A percentile compares a stretch with the other conserved stretches of the same genome.
Evolutionary conservation across 2,329 filamentous ascomycete genomes (phyloP).

Genomic region (Alternaria sp.): DNA sequence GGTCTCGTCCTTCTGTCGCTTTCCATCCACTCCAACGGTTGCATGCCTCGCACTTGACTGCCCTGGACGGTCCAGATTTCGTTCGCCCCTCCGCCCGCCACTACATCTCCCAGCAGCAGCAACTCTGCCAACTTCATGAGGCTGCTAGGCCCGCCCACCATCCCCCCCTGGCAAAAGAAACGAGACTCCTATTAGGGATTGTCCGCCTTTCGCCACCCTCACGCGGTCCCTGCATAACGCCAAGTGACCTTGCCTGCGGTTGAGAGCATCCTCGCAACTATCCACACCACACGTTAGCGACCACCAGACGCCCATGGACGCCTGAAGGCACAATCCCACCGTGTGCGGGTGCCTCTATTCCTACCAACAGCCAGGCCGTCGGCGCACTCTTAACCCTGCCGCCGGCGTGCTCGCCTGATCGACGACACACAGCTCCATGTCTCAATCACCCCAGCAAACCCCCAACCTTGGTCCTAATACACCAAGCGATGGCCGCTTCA

Average conservation of each 20-base stretch:
- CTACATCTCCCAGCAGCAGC: slow-evolving; percentile 1
- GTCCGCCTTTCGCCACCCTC: slow-evolving; percentile 16
- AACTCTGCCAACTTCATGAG: slow-evolving; percentile 11
- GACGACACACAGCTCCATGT: slow-evolving; percentile 25
- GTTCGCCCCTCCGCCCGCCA: slow-evolving; percentile 9
- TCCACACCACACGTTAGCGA: slow-evolving; percentile 5
- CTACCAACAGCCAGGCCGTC: slow-evolving; percentile 1
- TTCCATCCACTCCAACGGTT: not conserved
- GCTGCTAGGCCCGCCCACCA: slow-evolving; percentile 7
- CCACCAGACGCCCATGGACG: slow-evolving; percentile 25
- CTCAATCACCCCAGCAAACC: slow-evolving; percentile 29
- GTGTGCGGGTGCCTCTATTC: slow-evolving; percentile 12
- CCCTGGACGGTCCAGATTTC: slow-evolving; percentile 7
- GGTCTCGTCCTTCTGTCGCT: not conserved
- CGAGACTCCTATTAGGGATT: slow-evolving; percentile 15
- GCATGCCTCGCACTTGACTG: slow-evolving; percentile 15
- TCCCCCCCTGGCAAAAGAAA: slow-evolving; percentile 2
- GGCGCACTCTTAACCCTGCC: not conserved
- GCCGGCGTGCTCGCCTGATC: slow-evolving; percentile 2
- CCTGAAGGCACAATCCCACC: slow-evolving; percentile 18
- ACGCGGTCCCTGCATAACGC: slow-evolving; percentile 31
- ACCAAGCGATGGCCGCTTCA: slow-evolving; percentile 4
- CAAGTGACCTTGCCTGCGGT: slow-evolving; percentile 14
- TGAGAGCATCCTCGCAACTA: not conserved
- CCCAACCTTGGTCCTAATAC: slow-evolving; percentile 16